Percentiles rank a stretch among this genome's conserved stretches.
These are phyloP conservation scores for Balansia obtecta DNA, from an alignment of 2,329 filamentous ascomycete species.

Conservation along the genomic window DNA sequence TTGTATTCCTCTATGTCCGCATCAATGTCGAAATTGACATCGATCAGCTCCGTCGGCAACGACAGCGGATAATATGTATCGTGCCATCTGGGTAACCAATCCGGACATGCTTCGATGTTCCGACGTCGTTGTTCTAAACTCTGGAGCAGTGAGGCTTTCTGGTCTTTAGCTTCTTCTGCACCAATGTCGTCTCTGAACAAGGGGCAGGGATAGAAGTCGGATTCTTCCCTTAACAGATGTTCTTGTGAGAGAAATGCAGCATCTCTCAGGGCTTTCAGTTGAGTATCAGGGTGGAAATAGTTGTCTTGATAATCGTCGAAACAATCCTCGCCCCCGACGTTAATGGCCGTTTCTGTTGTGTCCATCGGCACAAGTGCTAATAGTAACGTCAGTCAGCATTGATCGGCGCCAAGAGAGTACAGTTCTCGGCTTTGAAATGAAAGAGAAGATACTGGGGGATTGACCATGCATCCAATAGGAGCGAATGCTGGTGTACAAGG, in stretches of 20 bases:
- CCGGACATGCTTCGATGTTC: background rate
- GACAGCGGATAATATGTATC: background rate
- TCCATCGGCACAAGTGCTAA: background rate
- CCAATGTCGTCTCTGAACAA: background rate
- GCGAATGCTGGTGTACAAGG: too few species aligned
- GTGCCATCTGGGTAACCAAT: conserved; percentile 4
- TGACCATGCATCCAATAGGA: too few species aligned
- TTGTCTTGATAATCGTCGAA: conserved; percentile 14
- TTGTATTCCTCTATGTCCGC: conserved; percentile 1
- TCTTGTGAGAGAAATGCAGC: background rate
- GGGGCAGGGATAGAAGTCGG: background rate
- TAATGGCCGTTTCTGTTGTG: conserved; percentile 7
- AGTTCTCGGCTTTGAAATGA: too few species aligned
- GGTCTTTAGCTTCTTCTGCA: background rate
- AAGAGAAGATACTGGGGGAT: too few species aligned
- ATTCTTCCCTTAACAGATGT: background rate
- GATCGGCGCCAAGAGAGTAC: too few species aligned
- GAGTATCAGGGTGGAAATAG: conserved; percentile 17
- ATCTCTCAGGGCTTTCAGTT: conserved; percentile 10
- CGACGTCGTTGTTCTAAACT: background rate
- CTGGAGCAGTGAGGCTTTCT: background rate
- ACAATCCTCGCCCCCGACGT: conserved; percentile 15
- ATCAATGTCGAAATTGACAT: background rate
- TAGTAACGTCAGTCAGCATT: background rate
- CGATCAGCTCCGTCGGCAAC: conserved; percentile 3